Evolutionary conservation across 495 filamentous ascomycete genomes (phyloP), one percentile per base, ranked within the genome.

Genomic region (Cenococcum geophilum): DNA sequence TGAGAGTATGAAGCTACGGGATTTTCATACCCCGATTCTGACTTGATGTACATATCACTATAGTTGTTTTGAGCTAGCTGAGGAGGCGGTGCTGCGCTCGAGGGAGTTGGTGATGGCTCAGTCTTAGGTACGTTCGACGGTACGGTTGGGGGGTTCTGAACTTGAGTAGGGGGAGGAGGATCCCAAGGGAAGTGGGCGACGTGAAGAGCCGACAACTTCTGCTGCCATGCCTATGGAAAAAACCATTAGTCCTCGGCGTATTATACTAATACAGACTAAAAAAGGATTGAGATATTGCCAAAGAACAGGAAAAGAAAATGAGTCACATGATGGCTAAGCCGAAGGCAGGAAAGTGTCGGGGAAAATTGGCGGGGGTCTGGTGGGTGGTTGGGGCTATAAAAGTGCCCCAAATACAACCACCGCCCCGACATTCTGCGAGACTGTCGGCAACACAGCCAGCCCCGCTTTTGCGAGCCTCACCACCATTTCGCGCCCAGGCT

Each of bases 131-230:
- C 79, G 70, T 86, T 87, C 22, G 85, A 86, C 27, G 83, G 84
- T 5, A 86, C 78, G 11, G 83, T 82, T 21, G 79, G 74, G 11
- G 78, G 73, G 76, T 76, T 56, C 80, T 81, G 51, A 75, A 80
- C 75, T 79, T 81, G 64, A 42, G 69, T 61, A n/a, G 55, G 22
- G 9, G 81, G 82, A 55, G 82, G 68, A 59, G 93, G 93, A 69
- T 97, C 95, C 95, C 95, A 99, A 22, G 95, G 95, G 75, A 97
- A 97, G 42, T 83, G 77, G 55, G 92, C 95, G 62, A 96, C 82
- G 50, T 86, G 81, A 51, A 91, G 81, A 65, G 84, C 82, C 0
- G 92, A 86, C 21, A 97, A 83, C 75, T 91, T 95, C 59, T 82
- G 79, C 75, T 97, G 92, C 95, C 95, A 99, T 75, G 80, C 87